Conservation (phyloP, 148 eudicot genomes). For the Vaccinium myrtillus region DNA sequence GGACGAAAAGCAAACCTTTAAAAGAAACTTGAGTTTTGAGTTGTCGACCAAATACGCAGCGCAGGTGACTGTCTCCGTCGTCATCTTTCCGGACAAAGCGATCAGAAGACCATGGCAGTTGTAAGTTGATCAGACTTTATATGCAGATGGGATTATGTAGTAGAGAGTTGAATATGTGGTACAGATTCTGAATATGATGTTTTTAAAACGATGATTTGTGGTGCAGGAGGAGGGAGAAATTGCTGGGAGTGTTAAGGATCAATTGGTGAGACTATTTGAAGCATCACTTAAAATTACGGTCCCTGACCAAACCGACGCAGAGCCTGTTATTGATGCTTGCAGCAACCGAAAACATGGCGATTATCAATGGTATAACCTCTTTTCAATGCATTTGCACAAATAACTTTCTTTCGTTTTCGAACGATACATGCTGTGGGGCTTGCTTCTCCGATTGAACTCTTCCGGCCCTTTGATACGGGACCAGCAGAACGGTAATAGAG, state of each 20-base stretch:
- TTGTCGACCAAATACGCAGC: too few relatives aligned
- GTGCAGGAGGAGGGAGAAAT: slow-evolving; percentile 45
- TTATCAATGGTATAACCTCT: slow-evolving; percentile 67
- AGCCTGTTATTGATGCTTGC: slow-evolving; percentile 62
- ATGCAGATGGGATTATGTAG: background rate
- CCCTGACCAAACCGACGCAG: slow-evolving; percentile 58
- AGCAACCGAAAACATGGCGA: slow-evolving; percentile 64
- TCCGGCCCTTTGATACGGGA: too few relatives aligned
- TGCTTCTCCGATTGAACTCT: too few relatives aligned
- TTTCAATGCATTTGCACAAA: slow-evolving; percentile 3
- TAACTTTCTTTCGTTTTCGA: background rate
- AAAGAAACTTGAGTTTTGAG: too few relatives aligned
- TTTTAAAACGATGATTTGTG: slow-evolving; percentile 1
- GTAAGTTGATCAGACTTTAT: slow-evolving; percentile 32
- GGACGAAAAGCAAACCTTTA: too few relatives aligned
- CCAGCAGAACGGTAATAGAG: too few relatives aligned
- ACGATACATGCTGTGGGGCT: too few relatives aligned
- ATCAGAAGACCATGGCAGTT: slow-evolving; percentile 26
- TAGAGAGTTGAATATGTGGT: background rate
- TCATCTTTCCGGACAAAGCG: too few relatives aligned
- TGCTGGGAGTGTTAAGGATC: slow-evolving; percentile 60
- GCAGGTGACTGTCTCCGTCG: too few relatives aligned
- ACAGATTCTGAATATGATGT: background rate
- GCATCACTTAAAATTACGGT: slow-evolving; percentile 59
- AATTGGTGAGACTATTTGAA: slow-evolving; percentile 52